phyloP scores from a whole-genome alignment of 257 asterid species.

The Nicotiana tomentosiformis region DNA sequence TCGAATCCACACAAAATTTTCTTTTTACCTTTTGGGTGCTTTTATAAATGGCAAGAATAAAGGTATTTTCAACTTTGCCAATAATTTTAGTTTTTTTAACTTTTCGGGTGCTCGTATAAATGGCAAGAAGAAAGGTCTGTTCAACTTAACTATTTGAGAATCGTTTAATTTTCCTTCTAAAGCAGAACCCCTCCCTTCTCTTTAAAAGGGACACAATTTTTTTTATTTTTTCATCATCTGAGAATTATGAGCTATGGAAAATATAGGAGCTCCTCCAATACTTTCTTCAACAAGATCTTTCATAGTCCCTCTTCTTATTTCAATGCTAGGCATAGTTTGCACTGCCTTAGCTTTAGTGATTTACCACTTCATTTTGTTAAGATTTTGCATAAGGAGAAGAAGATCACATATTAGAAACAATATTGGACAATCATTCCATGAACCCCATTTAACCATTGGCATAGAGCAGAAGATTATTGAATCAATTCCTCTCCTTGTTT shows the following conservation, averaged over 20 bases:
- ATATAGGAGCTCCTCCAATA: slow-evolving; percentile 24
- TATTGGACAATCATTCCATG: neutral
- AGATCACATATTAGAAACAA: too few species aligned
- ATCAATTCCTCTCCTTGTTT: slow-evolving; percentile 37
- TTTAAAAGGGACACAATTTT: too few species aligned
- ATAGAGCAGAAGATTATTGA: slow-evolving; percentile 38
- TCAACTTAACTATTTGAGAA: neutral
- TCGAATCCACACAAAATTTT: too few species aligned
- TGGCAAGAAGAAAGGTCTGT: neutral
- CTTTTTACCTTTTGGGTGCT: neutral
- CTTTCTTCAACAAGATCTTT: neutral
- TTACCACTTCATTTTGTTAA: too few species aligned
- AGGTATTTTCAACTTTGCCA: neutral
- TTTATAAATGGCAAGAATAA: neutral
- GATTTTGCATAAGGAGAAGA: too few species aligned
- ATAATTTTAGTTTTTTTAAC: too few species aligned
- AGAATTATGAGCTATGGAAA: slow-evolving; percentile 41
- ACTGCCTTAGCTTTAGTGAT: too few species aligned
- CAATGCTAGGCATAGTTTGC: neutral
- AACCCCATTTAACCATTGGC: slow-evolving; percentile 16
- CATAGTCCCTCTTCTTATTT: slow-evolving; percentile 32
- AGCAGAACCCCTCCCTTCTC: neutral
- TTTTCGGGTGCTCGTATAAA: neutral
- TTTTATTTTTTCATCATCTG: too few species aligned
- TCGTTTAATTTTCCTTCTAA: neutral